A percentile compares a stretch with the other conserved stretches of the same genome.
Evolutionary conservation across 1,284 basidiomycete species (phyloP).

Genomic region (Pterulicium gracile): DNA sequence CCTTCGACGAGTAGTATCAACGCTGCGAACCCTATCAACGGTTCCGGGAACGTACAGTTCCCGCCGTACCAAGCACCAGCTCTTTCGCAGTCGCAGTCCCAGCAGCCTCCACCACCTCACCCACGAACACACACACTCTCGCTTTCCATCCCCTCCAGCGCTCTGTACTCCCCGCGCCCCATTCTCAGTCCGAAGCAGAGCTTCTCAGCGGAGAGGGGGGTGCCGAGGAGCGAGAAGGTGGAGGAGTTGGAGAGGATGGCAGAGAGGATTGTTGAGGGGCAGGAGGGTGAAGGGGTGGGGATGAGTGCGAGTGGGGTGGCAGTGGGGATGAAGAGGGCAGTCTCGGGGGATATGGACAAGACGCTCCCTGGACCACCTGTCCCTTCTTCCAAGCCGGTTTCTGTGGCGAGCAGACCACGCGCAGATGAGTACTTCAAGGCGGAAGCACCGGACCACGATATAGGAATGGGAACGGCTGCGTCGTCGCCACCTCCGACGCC

Average conservation of each 20-base stretch:
- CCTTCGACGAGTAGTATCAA: neutral
- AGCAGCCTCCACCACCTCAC: conserved; percentile 6
- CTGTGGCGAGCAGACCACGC: conserved; percentile 14
- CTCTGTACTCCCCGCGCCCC: conserved; percentile 49
- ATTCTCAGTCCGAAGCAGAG: conserved; percentile 47
- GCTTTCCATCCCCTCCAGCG: conserved; percentile 16
- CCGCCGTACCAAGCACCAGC: conserved; percentile 1
- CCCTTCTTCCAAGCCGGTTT: conserved; percentile 20
- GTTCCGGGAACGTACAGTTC: neutral
- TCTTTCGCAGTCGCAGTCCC: conserved; percentile 2
- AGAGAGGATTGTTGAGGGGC: conserved; percentile 24
- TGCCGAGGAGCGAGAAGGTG: conserved; percentile 46
- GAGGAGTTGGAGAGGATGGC: conserved; percentile 59
- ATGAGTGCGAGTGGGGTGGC: neutral
- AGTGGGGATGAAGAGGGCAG: conserved; percentile 22
- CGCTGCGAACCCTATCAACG: neutral
- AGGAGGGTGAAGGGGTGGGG: neutral
- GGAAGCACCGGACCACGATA: neutral
- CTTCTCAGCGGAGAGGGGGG: conserved; percentile 26
- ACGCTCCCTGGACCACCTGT: conserved; percentile 49
- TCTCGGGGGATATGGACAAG: conserved; percentile 40
- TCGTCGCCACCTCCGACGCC: conserved; percentile 27
- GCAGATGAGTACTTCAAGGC: conserved; percentile 22
- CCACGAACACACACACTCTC: conserved; percentile 10
- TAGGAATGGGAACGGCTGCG: conserved; percentile 3